phyloP scores from a whole-genome alignment of 805 yeast species.

The Saturnispora dispora region DNA sequence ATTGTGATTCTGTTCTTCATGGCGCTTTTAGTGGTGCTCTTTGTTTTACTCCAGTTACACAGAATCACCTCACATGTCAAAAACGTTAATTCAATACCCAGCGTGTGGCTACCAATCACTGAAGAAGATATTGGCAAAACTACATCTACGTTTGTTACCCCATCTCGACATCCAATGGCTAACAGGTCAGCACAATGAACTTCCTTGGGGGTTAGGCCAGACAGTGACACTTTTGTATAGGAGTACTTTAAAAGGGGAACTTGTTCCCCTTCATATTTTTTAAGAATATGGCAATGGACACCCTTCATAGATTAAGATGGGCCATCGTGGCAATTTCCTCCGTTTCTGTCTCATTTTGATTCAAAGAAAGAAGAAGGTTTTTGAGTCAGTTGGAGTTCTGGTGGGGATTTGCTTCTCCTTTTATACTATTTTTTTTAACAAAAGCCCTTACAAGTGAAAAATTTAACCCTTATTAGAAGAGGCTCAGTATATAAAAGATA shows the following conservation, averaged over 20 bases:
- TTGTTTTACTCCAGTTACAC: constrained; percentile 43
- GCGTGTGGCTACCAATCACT: constrained; percentile 61
- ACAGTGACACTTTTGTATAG: constrained; percentile 33
- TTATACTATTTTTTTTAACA: constrained; percentile 1
- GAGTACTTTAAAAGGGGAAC: constrained; percentile 35
- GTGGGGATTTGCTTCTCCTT: background rate
- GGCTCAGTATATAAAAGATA: background rate
- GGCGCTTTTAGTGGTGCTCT: constrained; percentile 45
- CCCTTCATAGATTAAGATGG: constrained; percentile 51
- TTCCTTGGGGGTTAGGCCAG: constrained; percentile 43
- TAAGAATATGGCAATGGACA: constrained; percentile 51
- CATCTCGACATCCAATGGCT: constrained; percentile 52
- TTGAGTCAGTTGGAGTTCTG: background rate
- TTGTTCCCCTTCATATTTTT: constrained; percentile 4
- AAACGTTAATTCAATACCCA: constrained; percentile 68
- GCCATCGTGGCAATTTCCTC: constrained; percentile 67
- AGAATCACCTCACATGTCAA: constrained; percentile 52
- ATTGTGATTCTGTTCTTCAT: constrained; percentile 71
- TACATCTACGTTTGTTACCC: constrained; percentile 19
- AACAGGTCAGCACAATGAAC: constrained; percentile 45
- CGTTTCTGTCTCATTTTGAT: constrained; percentile 44
- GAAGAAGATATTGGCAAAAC: constrained; percentile 44
- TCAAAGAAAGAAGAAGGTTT: constrained; percentile 27
- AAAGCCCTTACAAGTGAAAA: background rate
- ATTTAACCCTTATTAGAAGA: background rate